Evolutionary conservation across 148 eudicot species (phyloP), one percentile per base, ranked within the genome.

Genomic region (Vaccinium vitisidaea): DNA sequence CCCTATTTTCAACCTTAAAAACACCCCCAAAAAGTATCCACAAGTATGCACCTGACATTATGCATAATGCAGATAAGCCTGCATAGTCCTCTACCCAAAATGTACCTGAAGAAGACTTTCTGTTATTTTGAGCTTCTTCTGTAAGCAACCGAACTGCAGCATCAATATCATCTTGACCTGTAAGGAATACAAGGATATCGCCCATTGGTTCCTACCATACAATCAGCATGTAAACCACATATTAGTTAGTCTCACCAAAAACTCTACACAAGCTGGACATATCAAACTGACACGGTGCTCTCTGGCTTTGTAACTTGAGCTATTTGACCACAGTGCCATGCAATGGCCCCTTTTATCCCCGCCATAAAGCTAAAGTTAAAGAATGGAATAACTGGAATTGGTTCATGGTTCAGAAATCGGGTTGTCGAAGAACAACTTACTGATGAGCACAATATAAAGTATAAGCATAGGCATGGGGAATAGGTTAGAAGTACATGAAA

Each of bases 141-240:
- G 89, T 90, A 81, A 97, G 92, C 91, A 97, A 88, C 85, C 89
- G 96, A 49, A 94, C 90, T 74, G 99, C 96, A 85, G 94, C 90
- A 81, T 95, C 98, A 73, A 97, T 95, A 88, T 97, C 99, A 93
- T 97, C 99, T 94, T 97, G 96, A 83, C 99, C 99, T 23, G 96
- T 97, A 48, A 95, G 94, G 84, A 97, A 95, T 73, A 97, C 98
- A 82, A 97, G 91, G 83, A 97, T 91, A 90, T 95, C 98, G 61
- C 99, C 99, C 84, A 83, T 84, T 84, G 96, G 90, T 85, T 94
- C 96, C 99, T 97, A 88, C 2, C 23, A 56, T 80, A 83, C 55
- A 86, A 79, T 67, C 5, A 43, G 78, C 67, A 63, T 11, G 52
- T 8, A 49, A 36, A 12, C 52, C 65, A 10, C 5, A 56, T 63